Base-by-base conservation (phyloP, 2,329 filamentous ascomycete species). In the Colletotrichum plurivorum region DNA sequence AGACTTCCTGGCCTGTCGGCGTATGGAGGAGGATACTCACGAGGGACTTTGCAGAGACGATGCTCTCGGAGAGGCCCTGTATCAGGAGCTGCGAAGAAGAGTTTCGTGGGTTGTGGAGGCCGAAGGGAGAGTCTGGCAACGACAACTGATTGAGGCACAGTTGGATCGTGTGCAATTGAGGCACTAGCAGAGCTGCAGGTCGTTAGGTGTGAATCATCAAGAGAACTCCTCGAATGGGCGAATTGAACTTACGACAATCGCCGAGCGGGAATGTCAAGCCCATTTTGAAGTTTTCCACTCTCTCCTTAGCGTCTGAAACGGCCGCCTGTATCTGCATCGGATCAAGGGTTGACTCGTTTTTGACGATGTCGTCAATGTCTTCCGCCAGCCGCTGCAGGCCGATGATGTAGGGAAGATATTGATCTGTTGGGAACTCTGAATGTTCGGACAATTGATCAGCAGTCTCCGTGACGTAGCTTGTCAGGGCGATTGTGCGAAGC, bases 341-440 rank as follows among this genome's bases (percentile, higher is more conserved):
- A 20, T 68, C 65, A 2, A 68, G 15, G 2, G 62, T 58, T 2
- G 65, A 65, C 20, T 68, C 65, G 31, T 65, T 68, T n/a, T 68
- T 68, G 0, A 78, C 70, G 7, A 73, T 66, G 36, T 77, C 75
- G 31, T 79, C 76, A 1, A 78, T 72, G 18, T 77, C 73, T 55
- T 79, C 78, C 1, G 73, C 76, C 10, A 79, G 71, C 1, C 73
- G 73, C 18, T 79, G 78, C 5, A 78, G 62, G 20, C 74, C 74
- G 2, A 79, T 71, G 2, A 79, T 78, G 18, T 76, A 73, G 6
- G 72, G 73, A 0, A 79, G 73, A 49, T 75, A 75, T 52, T 74
- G 76, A 12, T 79, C 77, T 1, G 72, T 72, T 1, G 75, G 69
- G 1, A 66, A 60, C 0, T 71, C 63, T 1, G 67, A 60, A 5